Evolutionary conservation across 371 early-diverging fungal species (phyloP), one percentile per base, ranked within the genome.

Genomic region (Lichtheimia corymbifera): DNA sequence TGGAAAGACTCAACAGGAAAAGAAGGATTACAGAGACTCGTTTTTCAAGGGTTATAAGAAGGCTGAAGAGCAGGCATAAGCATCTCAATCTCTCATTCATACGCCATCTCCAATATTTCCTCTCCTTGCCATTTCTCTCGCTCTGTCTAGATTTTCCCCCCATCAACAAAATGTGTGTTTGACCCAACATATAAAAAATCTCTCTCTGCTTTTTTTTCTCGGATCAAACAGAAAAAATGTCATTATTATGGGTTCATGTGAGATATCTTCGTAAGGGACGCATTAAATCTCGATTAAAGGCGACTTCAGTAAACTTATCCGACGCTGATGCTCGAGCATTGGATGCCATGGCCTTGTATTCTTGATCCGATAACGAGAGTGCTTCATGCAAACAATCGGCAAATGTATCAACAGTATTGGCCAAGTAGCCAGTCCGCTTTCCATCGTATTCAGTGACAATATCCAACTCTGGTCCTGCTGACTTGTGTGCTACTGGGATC

Each of bases 381-480:
- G 84, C 86, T 5, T 71, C 65, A 11, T 77, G 58, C 2, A 94
- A 59, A 49, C 79, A 68, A 28, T 83, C 76, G 0, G 93, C 91
- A 80, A 89, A 94, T 22, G 82, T 82, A 4, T 88, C 81, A 0
- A 71, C 79, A 3, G 85, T 77, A 15, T 72, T 70, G 4, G 93
- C 94, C 51, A 94, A 72, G 63, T 82, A 93, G 7, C 93, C 93
- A 49, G 75, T 83, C 5, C 50, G 66, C 9, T 72, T 64, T n/a
- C 68, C 83, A 63, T 80, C 72, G 53, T 81, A 77, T 4, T 79
- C 77, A 0, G 71, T 73, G 0, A 98, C 88, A 70, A 98, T 98
- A 70, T 98, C 97, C 76, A 90, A 72, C 69, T 90, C 88, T 1
- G 98, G 98, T 0, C 98, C 98, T 20, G 91, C 98, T 15, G 97